Evolutionary conservation across 805 yeast genomes (phyloP).

Genomic region (Metschnikowia santaceciliae): DNA sequence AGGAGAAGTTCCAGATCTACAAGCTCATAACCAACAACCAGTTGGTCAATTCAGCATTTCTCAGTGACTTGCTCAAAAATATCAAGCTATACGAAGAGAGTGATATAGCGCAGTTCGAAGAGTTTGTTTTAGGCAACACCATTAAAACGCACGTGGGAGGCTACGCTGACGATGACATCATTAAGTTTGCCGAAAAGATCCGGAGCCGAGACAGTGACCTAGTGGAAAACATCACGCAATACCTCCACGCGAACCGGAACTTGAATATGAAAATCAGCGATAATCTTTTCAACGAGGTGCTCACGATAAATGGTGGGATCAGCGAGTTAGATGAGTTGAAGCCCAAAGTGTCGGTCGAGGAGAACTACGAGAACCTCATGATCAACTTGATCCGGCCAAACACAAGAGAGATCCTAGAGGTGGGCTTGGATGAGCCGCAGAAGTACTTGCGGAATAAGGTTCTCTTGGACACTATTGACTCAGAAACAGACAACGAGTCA

Average conservation of each 20-base stretch:
- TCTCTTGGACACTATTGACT: constrained; percentile 4
- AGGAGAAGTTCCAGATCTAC: constrained; percentile 31
- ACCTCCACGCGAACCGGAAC: constrained; percentile 15
- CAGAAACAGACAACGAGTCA: neutral
- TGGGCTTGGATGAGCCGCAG: constrained; percentile 29
- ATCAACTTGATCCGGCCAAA: constrained; percentile 35
- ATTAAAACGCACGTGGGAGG: constrained; percentile 6
- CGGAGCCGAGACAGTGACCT: neutral
- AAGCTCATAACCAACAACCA: constrained; percentile 27
- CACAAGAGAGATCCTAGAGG: constrained; percentile 28
- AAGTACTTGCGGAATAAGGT: constrained; percentile 19
- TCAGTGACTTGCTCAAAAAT: constrained; percentile 20
- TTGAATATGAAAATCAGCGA: constrained; percentile 23
- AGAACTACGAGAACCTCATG: constrained; percentile 37
- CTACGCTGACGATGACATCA: constrained; percentile 10
- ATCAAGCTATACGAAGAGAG: constrained; percentile 4
- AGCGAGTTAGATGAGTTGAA: constrained; percentile 15
- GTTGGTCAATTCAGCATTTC: constrained; percentile 23
- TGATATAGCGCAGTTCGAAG: constrained; percentile 4
- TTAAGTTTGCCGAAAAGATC: constrained; percentile 1
- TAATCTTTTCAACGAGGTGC: constrained; percentile 30
- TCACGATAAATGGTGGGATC: constrained; percentile 27
- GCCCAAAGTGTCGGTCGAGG: constrained; percentile 25
- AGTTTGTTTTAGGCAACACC: constrained; percentile 9
- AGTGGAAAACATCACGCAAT: constrained; percentile 14